Evolutionary conservation across 2,329 filamentous ascomycete genomes (phyloP).

Genomic region (Arachnomyces sp.): DNA sequence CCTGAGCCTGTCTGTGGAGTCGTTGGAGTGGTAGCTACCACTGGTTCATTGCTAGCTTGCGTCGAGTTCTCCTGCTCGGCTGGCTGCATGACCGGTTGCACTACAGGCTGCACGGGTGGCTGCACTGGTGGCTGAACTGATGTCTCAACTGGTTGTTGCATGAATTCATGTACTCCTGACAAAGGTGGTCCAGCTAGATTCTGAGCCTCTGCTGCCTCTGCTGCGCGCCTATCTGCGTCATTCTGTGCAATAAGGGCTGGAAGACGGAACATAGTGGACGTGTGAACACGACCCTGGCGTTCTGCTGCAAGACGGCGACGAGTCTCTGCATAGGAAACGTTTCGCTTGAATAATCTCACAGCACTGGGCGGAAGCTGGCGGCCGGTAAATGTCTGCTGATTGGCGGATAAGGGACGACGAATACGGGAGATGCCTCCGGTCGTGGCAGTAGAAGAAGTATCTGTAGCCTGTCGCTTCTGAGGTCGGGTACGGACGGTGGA

Average conservation of each 20-base stretch:
- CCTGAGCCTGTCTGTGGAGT: conserved; percentile 17
- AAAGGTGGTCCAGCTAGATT: too few relatives aligned
- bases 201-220: too few relatives aligned
- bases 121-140: too few relatives aligned
- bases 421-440: conserved; percentile 10
- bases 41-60: conserved; percentile 4
- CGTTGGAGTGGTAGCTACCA: conserved; percentile 18
- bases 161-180: too few relatives aligned
- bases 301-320: conserved; percentile 23
- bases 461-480: conserved; percentile 3
- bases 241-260: conserved; percentile 25
- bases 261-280: conserved; percentile 25
- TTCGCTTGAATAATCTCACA: conserved; percentile 12
- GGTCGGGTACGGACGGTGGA: conserved; percentile 8
- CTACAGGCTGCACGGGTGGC: too few relatives aligned
- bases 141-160: too few relatives aligned
- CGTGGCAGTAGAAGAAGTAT: conserved; percentile 11
- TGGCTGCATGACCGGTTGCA: background rate
- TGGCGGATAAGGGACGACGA: background rate
- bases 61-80: background rate
- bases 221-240: conserved; percentile 14
- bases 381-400: background rate
- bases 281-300: conserved; percentile 23
- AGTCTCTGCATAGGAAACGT: conserved; percentile 22
- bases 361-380: conserved; percentile 14